Evolutionary conservation across 163 green algal genomes (phyloP), one percentile per base, ranked within the genome.

Genomic region (Scenedesmus sp.): DNA sequence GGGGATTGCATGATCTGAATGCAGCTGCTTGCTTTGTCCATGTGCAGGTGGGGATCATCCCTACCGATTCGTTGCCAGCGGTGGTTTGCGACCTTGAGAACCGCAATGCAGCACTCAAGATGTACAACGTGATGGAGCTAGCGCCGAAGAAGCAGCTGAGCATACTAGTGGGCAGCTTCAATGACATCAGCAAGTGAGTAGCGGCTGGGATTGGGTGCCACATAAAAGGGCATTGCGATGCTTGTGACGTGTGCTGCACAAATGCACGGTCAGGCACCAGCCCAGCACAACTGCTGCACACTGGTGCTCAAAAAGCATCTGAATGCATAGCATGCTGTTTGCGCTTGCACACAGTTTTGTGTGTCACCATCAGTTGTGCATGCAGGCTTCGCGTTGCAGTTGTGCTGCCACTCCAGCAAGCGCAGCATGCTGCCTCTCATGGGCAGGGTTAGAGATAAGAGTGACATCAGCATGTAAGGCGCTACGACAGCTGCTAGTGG

Each of bases 61-160:
- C 98, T 0, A 99, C 98, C 40, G 98, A 99, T 93, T 97, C 94
- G 16, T 95, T 97, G 44, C 96, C 95, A 26, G 97, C 98, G 0
- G 95, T 99, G 43, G 98, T 99, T 9, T 98, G 95, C 81, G 97
- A 99, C 91, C 83, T 99, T 26, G 92, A 96, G 49, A 96, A 97
- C 78, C 93, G 89, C 1, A 90, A 95, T 9, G 97, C 98, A 2
- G 95, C 98, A 24, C 90, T 98, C 49, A 94, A 94, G 80, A 93
- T 99, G 53, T 99, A 98, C 89, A 85, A 61, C 0, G 89, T 97
- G 10, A 99, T 99, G 91, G 93, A 96, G 33, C 95, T 98, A 42
- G 90, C 93, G 65, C 93, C 95, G n/a, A 98, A 96, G 78, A 98
- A 99, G 91, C 97, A 95, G 70, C 95, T 99, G 26, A 96, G 90